Evolutionary conservation across 1,284 basidiomycete species (phyloP).

Genomic region (Violaceomyces palustris): DNA sequence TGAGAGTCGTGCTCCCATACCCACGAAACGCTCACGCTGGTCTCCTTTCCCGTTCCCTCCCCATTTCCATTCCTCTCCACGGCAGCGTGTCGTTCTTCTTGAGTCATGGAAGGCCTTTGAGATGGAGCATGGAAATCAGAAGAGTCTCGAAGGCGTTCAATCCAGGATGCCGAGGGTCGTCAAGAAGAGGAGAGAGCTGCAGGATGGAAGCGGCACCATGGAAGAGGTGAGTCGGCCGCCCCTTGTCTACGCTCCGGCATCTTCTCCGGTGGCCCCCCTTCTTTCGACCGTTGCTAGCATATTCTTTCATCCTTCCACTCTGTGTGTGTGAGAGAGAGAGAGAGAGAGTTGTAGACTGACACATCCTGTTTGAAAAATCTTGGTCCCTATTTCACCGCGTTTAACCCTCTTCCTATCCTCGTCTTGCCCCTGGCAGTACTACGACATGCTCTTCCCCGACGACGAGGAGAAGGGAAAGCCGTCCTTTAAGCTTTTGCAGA

Average conservation of each 20-base stretch:
- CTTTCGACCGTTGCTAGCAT: too few species aligned
- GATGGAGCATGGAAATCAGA: conserved; percentile 63
- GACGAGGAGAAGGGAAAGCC: conserved; percentile 46
- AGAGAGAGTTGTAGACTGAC: too few species aligned
- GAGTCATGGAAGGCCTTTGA: conserved; percentile 93
- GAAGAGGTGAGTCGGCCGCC: conserved; percentile 38
- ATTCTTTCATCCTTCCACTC: too few species aligned
- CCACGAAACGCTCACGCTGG: conserved; percentile 47
- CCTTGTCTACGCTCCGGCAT: too few species aligned
- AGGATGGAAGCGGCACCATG: conserved; percentile 31
- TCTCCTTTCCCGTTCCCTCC: neutral
- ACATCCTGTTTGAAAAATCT: too few species aligned
- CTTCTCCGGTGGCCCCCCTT: too few species aligned
- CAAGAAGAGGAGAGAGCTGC: conserved; percentile 59
- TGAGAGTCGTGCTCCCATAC: too few species aligned
- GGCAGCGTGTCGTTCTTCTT: conserved; percentile 80
- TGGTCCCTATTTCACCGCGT: too few species aligned
- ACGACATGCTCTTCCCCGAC: conserved; percentile 51
- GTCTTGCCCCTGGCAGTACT: conserved; percentile 17
- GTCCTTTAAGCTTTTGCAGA: conserved; percentile 44
- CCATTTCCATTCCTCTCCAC: conserved; percentile 52
- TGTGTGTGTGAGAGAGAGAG: too few species aligned
- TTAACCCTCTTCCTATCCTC: too few species aligned
- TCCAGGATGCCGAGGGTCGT: conserved; percentile 84
- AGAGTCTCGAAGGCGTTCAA: conserved; percentile 67